Evolutionary conservation across 1,139 yeast species (phyloP), one percentile per base, ranked within the genome.

Genomic region (Suhomyces panamericanus): DNA sequence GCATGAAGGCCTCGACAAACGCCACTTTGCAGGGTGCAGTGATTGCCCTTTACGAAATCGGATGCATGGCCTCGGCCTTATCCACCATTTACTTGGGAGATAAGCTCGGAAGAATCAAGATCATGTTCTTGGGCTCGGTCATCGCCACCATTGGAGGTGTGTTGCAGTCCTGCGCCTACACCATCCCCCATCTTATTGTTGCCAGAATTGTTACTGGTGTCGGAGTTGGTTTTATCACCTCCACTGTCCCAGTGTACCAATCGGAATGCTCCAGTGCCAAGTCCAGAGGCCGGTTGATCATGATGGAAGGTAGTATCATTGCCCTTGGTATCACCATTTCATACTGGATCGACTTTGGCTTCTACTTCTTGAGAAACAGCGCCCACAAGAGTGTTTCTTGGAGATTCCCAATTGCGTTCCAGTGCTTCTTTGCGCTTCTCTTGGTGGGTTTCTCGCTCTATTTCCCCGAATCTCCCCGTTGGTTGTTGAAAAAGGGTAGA

Each of bases 351-450:
- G 78, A 74, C 49, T 73, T 72, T 57, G 78, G 73, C 3, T 63
- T 73, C 37, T 73, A 71, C 71, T 42, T 69, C 52, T 55, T 67
- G 47, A 58, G 47, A 42, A 41, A 49, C 37, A 29, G 42, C 12
- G 32, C 33, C 43, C 56, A 35, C 39, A 47, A 41, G 12, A 31
- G 40, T 26, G 51, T 44, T 13, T 31, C 54, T 6, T 75, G 78
- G 75, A 66, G 80, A 54, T 73, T 75, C 45, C 81, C 81, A 5
- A 60, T 76, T 35, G 80, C 77, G 2, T 72, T 76, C 59, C 75
- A 70, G 52, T 59, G 66, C 46, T 46, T 69, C 31, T 71, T 71
- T 58, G 73, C 75, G 4, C 15, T 68, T 7, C 34, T 56, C 12
- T 47, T 59, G n/a, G 47, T 55, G 6, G 35, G 50, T 10, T 36